Conservation (phyloP, 2,329 filamentous ascomycete genomes). For the Beauveria brongniartii region DNA sequence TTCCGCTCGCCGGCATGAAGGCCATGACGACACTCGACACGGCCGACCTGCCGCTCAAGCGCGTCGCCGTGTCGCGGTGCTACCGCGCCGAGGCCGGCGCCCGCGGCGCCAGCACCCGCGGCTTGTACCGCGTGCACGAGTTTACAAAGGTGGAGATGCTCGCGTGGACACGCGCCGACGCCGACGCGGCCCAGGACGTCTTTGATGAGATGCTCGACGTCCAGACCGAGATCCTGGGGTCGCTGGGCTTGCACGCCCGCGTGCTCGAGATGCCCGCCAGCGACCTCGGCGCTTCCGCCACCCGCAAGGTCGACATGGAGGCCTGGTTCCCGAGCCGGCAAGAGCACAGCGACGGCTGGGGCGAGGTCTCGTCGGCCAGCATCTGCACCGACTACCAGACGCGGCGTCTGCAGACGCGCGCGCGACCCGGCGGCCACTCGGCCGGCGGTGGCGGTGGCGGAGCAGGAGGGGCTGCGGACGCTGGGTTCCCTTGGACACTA, state of each 20-base stretch:
- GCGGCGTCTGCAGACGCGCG: conserved; percentile 68
- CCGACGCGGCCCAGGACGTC: conserved; percentile 41
- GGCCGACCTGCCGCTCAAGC: conserved; percentile 62
- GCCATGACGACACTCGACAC: conserved; percentile 62
- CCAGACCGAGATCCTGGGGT: conserved; percentile 73
- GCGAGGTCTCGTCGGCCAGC: conserved; percentile 84
- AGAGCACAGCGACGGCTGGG: conserved; percentile 60
- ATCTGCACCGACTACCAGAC: conserved; percentile 95
- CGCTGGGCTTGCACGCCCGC: conserved; percentile 74
- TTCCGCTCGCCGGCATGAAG: conserved; percentile 85
- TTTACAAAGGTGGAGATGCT: conserved; percentile 99
- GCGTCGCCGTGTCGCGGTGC: conserved; percentile 81
- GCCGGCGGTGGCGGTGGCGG: conserved; percentile 21
- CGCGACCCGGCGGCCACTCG: conserved; percentile 45
- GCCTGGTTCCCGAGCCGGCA: conserved; percentile 80
- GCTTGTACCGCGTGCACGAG: conserved; percentile 93
- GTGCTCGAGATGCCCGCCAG: conserved; percentile 85
- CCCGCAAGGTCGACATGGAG: conserved; percentile 86
- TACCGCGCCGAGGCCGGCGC: conserved; percentile 93
- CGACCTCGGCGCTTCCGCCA: conserved; percentile 84
- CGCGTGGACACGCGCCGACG: conserved; percentile 66
- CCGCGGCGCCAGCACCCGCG: conserved; percentile 83
- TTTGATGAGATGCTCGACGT: conserved; percentile 84
- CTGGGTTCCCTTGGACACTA: conserved; percentile 77
- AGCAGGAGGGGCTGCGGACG: conserved; percentile 29